phyloP scores from a whole-genome alignment of 306 rosid species.

The Prunus salicina region DNA sequence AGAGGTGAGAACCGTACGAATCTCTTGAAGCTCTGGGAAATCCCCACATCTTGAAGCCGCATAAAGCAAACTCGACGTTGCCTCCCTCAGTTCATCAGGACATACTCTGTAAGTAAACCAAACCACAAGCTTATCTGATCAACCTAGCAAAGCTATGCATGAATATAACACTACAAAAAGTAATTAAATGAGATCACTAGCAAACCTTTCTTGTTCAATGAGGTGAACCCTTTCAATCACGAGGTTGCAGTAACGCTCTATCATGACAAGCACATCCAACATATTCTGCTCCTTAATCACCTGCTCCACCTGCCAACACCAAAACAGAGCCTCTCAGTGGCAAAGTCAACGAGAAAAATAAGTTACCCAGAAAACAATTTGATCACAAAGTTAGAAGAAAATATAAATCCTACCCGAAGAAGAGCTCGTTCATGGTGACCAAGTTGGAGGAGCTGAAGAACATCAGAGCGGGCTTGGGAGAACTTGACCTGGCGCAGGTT shows the following conservation, averaged over 20 bases:
- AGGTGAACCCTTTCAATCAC: slow-evolving; percentile 71
- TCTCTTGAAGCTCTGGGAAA: slow-evolving; percentile 88
- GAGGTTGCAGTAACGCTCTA: slow-evolving; percentile 67
- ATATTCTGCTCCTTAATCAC: slow-evolving; percentile 82
- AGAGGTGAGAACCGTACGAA: slow-evolving; percentile 53
- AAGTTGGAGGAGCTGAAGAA: slow-evolving; percentile 64
- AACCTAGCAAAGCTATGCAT: background rate
- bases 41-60: slow-evolving; percentile 94
- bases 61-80: slow-evolving; percentile 62
- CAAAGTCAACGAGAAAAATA: background rate
- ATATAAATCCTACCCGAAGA: slow-evolving; percentile 51
- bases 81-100: slow-evolving; percentile 75
- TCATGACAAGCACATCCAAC: slow-evolving; percentile 62
- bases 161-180: background rate
- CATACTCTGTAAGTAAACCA: slow-evolving; percentile 51
- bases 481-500: slow-evolving; percentile 60
- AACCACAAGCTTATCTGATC: background rate
- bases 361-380: background rate
- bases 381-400: background rate
- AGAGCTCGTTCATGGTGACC: slow-evolving; percentile 77
- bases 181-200: background rate
- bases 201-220: slow-evolving; percentile 76
- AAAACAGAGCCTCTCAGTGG: background rate
- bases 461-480: slow-evolving; percentile 63
- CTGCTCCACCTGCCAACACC: slow-evolving; percentile 58